Evolutionary conservation across 441 rosid genomes (phyloP).

Genomic region (Gossypium schwendimanii): DNA sequence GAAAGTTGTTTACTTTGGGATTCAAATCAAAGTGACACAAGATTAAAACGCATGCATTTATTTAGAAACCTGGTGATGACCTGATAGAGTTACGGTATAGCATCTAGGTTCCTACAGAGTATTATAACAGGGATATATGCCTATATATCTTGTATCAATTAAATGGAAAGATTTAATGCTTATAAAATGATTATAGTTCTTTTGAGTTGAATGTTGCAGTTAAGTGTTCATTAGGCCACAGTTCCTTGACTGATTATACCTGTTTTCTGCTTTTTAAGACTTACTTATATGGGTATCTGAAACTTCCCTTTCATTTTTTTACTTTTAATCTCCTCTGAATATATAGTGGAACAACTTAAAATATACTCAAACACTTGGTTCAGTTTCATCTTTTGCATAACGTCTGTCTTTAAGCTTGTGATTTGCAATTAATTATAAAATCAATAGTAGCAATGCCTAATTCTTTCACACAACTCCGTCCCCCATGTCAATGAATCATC

Average conservation of each 20-base stretch:
- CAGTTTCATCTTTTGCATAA: background rate
- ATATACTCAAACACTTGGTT: background rate
- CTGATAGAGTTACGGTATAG: background rate
- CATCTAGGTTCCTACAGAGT: background rate
- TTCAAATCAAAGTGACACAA: background rate
- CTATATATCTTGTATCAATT: background rate
- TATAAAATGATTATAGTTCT: background rate
- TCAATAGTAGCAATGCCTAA: background rate
- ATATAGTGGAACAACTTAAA: background rate
- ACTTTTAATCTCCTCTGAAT: background rate
- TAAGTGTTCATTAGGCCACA: background rate
- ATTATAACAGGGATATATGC: background rate
- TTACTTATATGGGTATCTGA: background rate
- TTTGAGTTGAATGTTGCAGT: background rate
- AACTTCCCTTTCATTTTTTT: background rate
- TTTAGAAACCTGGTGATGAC: background rate
- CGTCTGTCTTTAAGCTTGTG: background rate
- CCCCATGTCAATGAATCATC: background rate
- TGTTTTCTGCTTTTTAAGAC: background rate
- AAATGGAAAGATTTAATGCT: background rate
- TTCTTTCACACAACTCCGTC: background rate
- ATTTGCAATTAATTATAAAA: background rate
- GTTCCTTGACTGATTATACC: background rate
- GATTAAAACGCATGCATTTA: background rate
- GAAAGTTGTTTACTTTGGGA: background rate